A percentile compares a stretch with the other conserved stretches of the same genome.
These are phyloP conservation scores for Didymella exigua DNA, from an alignment of 2,329 filamentous ascomycete genomes.

Conservation along the genomic window DNA sequence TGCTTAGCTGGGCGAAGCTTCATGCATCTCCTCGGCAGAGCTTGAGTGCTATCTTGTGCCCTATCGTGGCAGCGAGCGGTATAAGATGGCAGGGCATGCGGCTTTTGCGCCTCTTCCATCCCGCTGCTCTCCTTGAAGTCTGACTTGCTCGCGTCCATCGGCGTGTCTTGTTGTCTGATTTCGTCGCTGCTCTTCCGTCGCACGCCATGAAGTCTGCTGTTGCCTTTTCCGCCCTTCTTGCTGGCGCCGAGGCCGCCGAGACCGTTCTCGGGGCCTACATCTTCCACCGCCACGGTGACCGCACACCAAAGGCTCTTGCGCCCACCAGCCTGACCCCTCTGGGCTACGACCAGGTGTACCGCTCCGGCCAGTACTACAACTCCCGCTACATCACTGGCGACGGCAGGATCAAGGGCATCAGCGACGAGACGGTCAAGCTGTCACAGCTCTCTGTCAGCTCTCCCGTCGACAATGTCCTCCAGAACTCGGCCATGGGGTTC, in stretches of 20 bases:
- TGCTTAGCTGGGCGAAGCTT: constrained; percentile 18
- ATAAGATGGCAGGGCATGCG: constrained; percentile 22
- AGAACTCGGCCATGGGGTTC: constrained; percentile 80
- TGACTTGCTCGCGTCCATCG: constrained; percentile 14
- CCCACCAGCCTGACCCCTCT: constrained; percentile 77
- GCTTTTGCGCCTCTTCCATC: neutral
- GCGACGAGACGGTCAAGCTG: constrained; percentile 67
- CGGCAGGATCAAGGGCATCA: constrained; percentile 69
- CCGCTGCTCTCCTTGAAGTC: constrained; percentile 6
- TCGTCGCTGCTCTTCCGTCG: constrained; percentile 4
- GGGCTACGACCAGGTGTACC: constrained; percentile 76
- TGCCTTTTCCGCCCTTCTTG: constrained; percentile 29
- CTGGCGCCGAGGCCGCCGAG: constrained; percentile 56
- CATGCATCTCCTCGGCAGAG: constrained; percentile 23
- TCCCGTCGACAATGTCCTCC: constrained; percentile 76
- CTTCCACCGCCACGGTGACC: constrained; percentile 89
- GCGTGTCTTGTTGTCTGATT: constrained; percentile 4
- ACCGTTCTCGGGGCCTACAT: constrained; percentile 82
- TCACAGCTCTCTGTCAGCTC: constrained; percentile 75
- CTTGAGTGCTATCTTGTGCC: constrained; percentile 1
- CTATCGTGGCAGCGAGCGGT: constrained; percentile 12
- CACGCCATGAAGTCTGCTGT: constrained; percentile 39
- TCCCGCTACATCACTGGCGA: constrained; percentile 72
- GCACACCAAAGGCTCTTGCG: constrained; percentile 75
- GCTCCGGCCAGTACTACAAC: constrained; percentile 76